A percentile compares a stretch with the other conserved stretches of the same genome.
These are phyloP conservation scores for Dryadomyces quercus-mongolicae DNA, from an alignment of 2,329 filamentous ascomycete genomes.

Conservation along the genomic window DNA sequence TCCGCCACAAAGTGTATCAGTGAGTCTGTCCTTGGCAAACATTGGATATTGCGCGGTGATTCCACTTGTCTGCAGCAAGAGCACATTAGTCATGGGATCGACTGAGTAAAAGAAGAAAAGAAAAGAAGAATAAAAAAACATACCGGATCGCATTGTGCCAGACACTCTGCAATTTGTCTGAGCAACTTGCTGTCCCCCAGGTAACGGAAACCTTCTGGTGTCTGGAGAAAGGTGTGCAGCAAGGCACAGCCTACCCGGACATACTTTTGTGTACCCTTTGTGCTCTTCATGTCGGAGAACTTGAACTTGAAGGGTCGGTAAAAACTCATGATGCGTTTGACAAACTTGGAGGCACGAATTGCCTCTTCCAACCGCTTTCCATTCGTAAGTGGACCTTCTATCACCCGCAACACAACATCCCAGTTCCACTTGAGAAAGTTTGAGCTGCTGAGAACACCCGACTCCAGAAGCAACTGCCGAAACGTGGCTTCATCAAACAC, in stretches of 20 bases:
- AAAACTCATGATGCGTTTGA: slow-evolving; percentile 89
- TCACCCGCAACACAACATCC: slow-evolving; percentile 80
- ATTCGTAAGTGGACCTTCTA: slow-evolving; percentile 84
- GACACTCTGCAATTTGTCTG: slow-evolving; percentile 85
- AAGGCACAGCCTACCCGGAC: slow-evolving; percentile 80
- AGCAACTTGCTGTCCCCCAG: slow-evolving; percentile 86
- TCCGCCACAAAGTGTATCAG: slow-evolving; percentile 78
- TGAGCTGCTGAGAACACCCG: slow-evolving; percentile 74
- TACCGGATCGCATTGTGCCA: slow-evolving; percentile 88
- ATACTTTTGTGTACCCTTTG: slow-evolving; percentile 87
- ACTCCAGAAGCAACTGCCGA: slow-evolving; percentile 58
- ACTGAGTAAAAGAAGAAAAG: slow-evolving; percentile 4
- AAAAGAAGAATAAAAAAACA: slow-evolving; percentile 15
- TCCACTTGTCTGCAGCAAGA: slow-evolving; percentile 43
- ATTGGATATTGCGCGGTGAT: slow-evolving; percentile 74
- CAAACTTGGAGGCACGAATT: slow-evolving; percentile 88
- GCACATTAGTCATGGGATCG: neutral
- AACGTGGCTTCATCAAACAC: slow-evolving; percentile 52
- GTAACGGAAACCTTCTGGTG: slow-evolving; percentile 71
- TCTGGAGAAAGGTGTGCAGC: slow-evolving; percentile 77
- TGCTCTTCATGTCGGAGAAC: slow-evolving; percentile 83
- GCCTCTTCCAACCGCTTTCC: slow-evolving; percentile 89
- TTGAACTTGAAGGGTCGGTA: slow-evolving; percentile 95
- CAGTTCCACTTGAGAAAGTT: slow-evolving; percentile 97
- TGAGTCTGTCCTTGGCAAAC: slow-evolving; percentile 75